Base-by-base conservation (phyloP, 148 eudicot genomes). In the Camellia japonica region DNA sequence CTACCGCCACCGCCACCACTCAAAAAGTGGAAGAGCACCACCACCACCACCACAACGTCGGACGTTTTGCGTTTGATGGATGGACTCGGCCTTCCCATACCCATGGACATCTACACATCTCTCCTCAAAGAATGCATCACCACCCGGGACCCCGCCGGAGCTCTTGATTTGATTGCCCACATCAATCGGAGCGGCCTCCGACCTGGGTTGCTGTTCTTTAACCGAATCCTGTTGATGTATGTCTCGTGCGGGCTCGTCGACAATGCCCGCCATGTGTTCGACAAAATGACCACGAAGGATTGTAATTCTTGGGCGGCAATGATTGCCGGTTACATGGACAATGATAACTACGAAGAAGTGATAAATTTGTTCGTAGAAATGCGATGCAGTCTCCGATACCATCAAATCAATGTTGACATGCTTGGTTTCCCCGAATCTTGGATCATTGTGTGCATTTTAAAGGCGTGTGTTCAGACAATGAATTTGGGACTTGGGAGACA, bases 31-130 rank as follows among this genome's bases (percentile, higher is more conserved):
- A 65, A 30, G 15, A 51, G n/a, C 15, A 18, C 74, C 14, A 2
- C 81, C 73, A 49, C 74, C 30, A 23, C 30, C 30, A 23, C 30
- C 30, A 23, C 30, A 23, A 23, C 30, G 15, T 83, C 87, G 18
- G 97, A 92, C 84, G 75, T 90, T 44, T 81, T 93, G 55, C 84
- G 88, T 52, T 86, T 93, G 61, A 83, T 93, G 86, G 97, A 92
- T 79, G 76, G 67, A 47, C 90, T 93, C 49, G 81, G 84, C 23
- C 74, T 91, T 68, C 74, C 82, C 0, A 79, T 88, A 76, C 82
- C 94, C 6, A 75, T 86, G 0, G 96, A 92, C 60, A 78, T 89
- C 1, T 93, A 93, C 79, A 79, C 83, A 74, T 88, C 90, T 46
- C 89, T 93, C 76, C 67, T 93, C 79, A 85, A 83, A 30, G 98